Evolutionary conservation across 1,139 yeast genomes (phyloP).

Genomic region (Chernovozyma aurita): DNA sequence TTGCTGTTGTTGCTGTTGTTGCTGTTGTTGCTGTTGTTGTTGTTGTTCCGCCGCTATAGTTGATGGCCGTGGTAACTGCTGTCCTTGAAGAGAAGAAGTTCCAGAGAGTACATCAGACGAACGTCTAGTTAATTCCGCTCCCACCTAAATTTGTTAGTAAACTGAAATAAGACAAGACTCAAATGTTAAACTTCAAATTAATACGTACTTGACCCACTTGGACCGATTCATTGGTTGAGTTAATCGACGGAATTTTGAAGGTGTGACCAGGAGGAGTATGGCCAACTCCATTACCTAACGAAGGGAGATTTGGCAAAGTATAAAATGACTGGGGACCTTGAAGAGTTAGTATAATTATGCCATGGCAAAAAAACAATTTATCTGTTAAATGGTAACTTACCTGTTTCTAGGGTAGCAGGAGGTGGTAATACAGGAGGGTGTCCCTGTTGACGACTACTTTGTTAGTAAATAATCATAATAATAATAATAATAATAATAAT

Average conservation of each 20-base stretch:
- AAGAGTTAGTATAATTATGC: slow-evolving; percentile 14
- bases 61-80: slow-evolving; percentile 20
- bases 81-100: not conserved
- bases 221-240: slow-evolving; percentile 24
- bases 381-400: slow-evolving; percentile 28
- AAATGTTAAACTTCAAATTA: slow-evolving; percentile 2
- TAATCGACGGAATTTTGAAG: slow-evolving; percentile 45
- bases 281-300: slow-evolving; percentile 41
- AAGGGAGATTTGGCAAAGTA: slow-evolving; percentile 49
- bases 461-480: slow-evolving; percentile 33
- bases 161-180: slow-evolving; percentile 8
- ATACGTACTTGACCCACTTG: slow-evolving; percentile 26
- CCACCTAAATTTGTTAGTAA: slow-evolving; percentile 10
- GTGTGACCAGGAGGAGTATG: slow-evolving; percentile 37
- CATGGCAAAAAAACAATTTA: not conserved
- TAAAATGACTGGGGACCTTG: slow-evolving; percentile 46
- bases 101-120: slow-evolving; percentile 5
- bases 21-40: slow-evolving; percentile 10
- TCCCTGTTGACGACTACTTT: slow-evolving; percentile 33
- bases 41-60: slow-evolving; percentile 11
- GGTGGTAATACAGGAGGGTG: slow-evolving; percentile 54
- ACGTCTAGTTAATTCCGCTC: slow-evolving; percentile 4
- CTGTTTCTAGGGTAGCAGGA: slow-evolving; percentile 50
- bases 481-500: too few species aligned
- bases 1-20: slow-evolving; percentile 8